phyloP scores from a whole-genome alignment of 257 asterid genomes.

The Solanum chaucha region DNA sequence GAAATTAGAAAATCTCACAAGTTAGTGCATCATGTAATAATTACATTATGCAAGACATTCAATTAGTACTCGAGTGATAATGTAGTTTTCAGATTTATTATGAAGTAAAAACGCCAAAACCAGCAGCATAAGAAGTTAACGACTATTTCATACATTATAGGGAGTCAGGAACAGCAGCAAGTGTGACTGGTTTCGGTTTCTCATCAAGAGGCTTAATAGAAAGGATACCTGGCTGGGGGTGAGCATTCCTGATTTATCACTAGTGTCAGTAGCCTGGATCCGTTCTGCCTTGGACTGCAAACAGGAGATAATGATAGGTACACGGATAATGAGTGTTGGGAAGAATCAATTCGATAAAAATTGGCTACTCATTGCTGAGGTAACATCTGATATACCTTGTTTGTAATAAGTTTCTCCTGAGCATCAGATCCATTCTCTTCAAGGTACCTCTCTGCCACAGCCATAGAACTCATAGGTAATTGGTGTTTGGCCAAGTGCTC shows the following conservation, averaged over 20 bases:
- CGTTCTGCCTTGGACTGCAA: too few species aligned
- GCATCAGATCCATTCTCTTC: neutral
- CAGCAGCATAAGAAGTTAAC: neutral
- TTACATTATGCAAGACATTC: neutral
- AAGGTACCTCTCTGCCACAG: neutral
- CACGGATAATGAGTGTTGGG: neutral
- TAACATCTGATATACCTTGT: neutral
- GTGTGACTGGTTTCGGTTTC: neutral
- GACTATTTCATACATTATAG: neutral
- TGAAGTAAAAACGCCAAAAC: neutral
- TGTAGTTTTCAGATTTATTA: neutral
- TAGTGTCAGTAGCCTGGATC: too few species aligned
- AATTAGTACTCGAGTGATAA: neutral
- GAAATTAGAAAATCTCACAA: neutral
- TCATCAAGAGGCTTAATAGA: neutral
- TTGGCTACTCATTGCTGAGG: neutral
- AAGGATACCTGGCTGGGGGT: neutral
- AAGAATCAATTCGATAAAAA: neutral
- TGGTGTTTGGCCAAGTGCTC: slow-evolving; percentile 8
- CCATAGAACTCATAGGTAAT: too few species aligned
- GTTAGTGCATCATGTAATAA: neutral
- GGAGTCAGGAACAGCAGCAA: neutral
- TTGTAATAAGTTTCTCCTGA: neutral
- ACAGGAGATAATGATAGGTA: too few species aligned
- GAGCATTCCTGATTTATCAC: neutral